A percentile compares a stretch with the other conserved stretches of the same genome.
Evolutionary conservation across 129 eudicot species (phyloP).

Genomic region (Saposhnikovia divaricata): DNA sequence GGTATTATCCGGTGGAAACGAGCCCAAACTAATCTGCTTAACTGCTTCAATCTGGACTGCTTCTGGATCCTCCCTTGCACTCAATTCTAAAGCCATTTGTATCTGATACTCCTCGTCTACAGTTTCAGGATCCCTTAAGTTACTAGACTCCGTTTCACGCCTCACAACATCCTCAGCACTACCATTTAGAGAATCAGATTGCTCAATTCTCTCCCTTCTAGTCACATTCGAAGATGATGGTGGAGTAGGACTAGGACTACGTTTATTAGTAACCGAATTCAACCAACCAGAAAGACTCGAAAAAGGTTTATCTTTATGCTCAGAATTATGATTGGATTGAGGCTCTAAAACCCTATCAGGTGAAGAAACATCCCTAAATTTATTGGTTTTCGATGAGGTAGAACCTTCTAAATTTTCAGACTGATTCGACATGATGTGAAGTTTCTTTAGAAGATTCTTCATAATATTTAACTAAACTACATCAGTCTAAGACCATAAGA

Average conservation of each 20-base stretch:
- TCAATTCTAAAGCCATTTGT: conserved; percentile 79
- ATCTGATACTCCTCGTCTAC: conserved; percentile 80
- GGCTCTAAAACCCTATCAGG: conserved; percentile 28
- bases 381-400: conserved; percentile 41
- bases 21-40: conserved; percentile 93
- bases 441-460: conserved; percentile 82
- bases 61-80: conserved; percentile 96
- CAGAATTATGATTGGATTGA: conserved; percentile 24
- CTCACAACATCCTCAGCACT: conserved; percentile 49
- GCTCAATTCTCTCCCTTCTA: conserved; percentile 38
- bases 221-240: conserved; percentile 48
- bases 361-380: conserved; percentile 39
- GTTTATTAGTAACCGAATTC: conserved; percentile 50
- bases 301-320: conserved; percentile 43
- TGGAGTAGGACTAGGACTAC: conserved; percentile 47
- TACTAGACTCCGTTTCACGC: conserved; percentile 44
- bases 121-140: conserved; percentile 48
- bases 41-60: conserved; percentile 98
- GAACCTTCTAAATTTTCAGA: conserved; percentile 54
- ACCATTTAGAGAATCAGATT: conserved; percentile 51
- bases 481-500: conserved; percentile 36
- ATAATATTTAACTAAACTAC: conserved; percentile 27
- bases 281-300: conserved; percentile 72
- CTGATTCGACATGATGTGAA: conserved; percentile 62
- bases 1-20: conserved; percentile 49